These are phyloP conservation scores for Trametes villosa DNA, from an alignment of 768 basidiomycete species.

Conservation along the genomic window DNA sequence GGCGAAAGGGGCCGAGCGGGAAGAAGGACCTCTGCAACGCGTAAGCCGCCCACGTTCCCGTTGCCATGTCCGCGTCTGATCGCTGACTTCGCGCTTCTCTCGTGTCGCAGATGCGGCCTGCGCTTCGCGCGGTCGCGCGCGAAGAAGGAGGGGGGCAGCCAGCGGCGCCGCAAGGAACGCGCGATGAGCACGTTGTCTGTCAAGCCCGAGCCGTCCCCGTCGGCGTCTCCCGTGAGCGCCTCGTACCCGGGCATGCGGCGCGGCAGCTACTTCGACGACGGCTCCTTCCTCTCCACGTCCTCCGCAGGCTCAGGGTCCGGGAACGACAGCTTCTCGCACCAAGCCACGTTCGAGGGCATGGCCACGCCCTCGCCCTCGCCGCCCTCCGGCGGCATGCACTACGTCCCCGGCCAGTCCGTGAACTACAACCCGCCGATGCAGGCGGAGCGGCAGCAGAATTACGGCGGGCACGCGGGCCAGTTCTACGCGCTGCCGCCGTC, in stretches of 20 bases:
- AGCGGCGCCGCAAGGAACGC: slow-evolving; percentile 70
- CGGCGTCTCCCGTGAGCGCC: slow-evolving; percentile 43
- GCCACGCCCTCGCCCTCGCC: slow-evolving; percentile 72
- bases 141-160: slow-evolving; percentile 79
- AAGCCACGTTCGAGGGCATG: slow-evolving; percentile 45
- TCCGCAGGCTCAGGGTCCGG: slow-evolving; percentile 61
- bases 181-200: slow-evolving; percentile 33
- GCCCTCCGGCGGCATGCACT: slow-evolving; percentile 54
- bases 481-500: slow-evolving; percentile 30
- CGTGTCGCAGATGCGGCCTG: slow-evolving; percentile 68
- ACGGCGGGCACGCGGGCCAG: slow-evolving; percentile 17
- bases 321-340: slow-evolving; percentile 51
- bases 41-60: slow-evolving; percentile 51
- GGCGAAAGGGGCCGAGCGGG: slow-evolving; percentile 90
- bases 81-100: slow-evolving; percentile 22
- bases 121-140: slow-evolving; percentile 87
- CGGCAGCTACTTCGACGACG: slow-evolving; percentile 49
- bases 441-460: slow-evolving; percentile 18
- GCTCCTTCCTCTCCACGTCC: slow-evolving; percentile 49
- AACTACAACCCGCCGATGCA: slow-evolving; percentile 29
- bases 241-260: slow-evolving; percentile 53
- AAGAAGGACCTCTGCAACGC: slow-evolving; percentile 94
- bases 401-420: slow-evolving; percentile 46
- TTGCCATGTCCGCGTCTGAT: slow-evolving; percentile 21
- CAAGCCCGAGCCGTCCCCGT: slow-evolving; percentile 33